A percentile compares a stretch with the other conserved stretches of the same genome.
phyloP scores from a whole-genome alignment of 352 stramenopile genomes.

The Pythium sukuiense region DNA sequence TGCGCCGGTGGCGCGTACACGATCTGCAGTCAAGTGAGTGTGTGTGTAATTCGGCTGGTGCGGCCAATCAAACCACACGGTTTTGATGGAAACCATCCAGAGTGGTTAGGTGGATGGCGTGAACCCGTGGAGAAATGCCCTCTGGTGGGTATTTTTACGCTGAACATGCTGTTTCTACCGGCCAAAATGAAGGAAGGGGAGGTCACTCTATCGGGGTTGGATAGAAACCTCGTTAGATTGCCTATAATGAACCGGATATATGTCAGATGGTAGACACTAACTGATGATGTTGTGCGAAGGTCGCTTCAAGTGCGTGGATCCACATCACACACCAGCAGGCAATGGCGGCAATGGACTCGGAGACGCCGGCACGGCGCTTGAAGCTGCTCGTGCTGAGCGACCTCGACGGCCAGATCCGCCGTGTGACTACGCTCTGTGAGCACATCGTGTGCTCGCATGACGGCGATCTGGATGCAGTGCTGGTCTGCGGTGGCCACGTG shows the following conservation, averaged over 20 bases:
- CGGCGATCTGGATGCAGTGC: conserved; percentile 68
- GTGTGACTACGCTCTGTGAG: conserved; percentile 81
- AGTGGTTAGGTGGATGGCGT: conserved; percentile 1
- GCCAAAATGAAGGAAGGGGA: background rate
- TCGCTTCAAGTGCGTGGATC: conserved; percentile 10
- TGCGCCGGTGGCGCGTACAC: conserved; percentile 15
- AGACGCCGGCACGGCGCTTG: conserved; percentile 27
- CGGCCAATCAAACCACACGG: conserved; percentile 1
- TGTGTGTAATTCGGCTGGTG: conserved; percentile 15
- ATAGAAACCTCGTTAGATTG: background rate
- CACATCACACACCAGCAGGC: background rate
- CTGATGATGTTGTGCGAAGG: conserved; percentile 15
- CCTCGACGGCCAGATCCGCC: conserved; percentile 56
- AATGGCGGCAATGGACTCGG: conserved; percentile 10
- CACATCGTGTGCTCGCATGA: conserved; percentile 65
- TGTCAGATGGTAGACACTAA: background rate
- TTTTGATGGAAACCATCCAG: conserved; percentile 4
- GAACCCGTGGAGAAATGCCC: background rate
- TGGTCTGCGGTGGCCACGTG: conserved; percentile 72
- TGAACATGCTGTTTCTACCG: background rate
- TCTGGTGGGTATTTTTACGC: background rate
- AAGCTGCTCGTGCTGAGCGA: conserved; percentile 82
- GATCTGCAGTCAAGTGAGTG: conserved; percentile 15
- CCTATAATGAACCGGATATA: background rate
- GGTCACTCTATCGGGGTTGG: background rate